These are phyloP conservation scores for Smallanthus sonchifolius DNA, from an alignment of 129 eudicot genomes.

Conservation along the genomic window DNA sequence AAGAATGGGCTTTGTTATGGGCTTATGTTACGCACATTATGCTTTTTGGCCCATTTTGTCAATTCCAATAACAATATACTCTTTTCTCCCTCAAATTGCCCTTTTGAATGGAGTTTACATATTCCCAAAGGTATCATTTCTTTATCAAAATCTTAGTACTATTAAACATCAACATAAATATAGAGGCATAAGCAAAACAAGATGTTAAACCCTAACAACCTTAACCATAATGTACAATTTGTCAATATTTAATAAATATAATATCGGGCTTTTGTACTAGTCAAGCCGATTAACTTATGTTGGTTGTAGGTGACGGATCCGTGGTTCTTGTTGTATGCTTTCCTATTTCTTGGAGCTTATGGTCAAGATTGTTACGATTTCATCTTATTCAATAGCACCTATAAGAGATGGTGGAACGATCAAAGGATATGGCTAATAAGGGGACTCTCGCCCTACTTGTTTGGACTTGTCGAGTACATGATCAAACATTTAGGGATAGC, in stretches of 20 bases:
- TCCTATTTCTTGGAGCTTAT: slow-evolving; percentile 59
- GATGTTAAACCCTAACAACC: background rate
- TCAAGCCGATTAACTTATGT: background rate
- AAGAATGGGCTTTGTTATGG: slow-evolving; percentile 49
- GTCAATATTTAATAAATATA: background rate
- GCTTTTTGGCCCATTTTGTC: slow-evolving; percentile 57
- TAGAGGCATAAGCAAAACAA: too few species aligned
- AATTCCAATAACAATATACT: slow-evolving; percentile 62
- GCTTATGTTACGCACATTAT: slow-evolving; percentile 44
- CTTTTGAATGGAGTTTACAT: slow-evolving; percentile 50
- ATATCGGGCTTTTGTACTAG: background rate
- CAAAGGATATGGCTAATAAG: slow-evolving; percentile 71
- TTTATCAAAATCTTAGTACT: background rate
- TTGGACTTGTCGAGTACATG: slow-evolving; percentile 43
- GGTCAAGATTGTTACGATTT: slow-evolving; percentile 59
- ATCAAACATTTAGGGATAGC: slow-evolving; percentile 42
- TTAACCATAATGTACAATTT: background rate
- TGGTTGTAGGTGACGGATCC: slow-evolving; percentile 45
- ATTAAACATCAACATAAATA: too few species aligned
- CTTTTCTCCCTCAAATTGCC: slow-evolving; percentile 69
- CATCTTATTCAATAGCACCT: slow-evolving; percentile 42
- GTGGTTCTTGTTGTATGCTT: slow-evolving; percentile 45
- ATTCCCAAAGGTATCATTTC: slow-evolving; percentile 55
- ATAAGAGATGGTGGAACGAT: slow-evolving; percentile 63
- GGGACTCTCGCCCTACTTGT: slow-evolving; percentile 47